Base-by-base conservation (phyloP, 495 filamentous ascomycete genomes). In the Neurospora sp. region DNA sequence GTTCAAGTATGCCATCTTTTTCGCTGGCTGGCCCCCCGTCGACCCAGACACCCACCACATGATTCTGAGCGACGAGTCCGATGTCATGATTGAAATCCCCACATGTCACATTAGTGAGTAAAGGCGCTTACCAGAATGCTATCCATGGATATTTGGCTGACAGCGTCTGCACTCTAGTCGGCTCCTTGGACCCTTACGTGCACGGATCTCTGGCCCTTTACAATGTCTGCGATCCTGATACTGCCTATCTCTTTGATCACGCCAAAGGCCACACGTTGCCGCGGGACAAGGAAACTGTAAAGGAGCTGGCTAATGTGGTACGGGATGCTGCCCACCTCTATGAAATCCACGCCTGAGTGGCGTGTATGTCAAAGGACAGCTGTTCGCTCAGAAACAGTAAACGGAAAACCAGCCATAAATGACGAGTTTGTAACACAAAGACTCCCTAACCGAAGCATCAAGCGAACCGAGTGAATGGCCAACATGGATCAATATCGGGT, bases 161-260 rank as follows among this genome's bases (percentile, higher is more conserved):
- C 42, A 31, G n/a, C 3, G 27, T 65, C 27, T 61, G 22, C 22
- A 31, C 53, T n/a, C 69, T 65, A 83, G 80, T 90, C 42, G 87
- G 87, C 27, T 88, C 85, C 0, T 78, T 85, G 3, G 88, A 90
- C 74, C 86, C 87, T 0, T 89, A 87, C 61, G 80, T 89, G 4
- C 82, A 87, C 69, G 86, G 84, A 0, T 84, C 85, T 5, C 79
- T 90, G 80, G 86, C 86, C 31, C 83, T 90, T 8, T 89, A 87
- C 78, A 89, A 89, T 69, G 78, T 87, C 8, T 90, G 87, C 74
- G 85, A 89, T 42, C 83, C 83, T 0, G 87, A 89, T 44, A 85
- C 76, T 1, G 86, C 87, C 1, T 83, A 85, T 73, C 79, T 89
- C 4, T 89, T 89, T 71, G 88, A 90, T 70, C 87, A 89, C 71